A percentile compares a stretch with the other conserved stretches of the same genome.
These are phyloP conservation scores for Hyphodiscus sp. DNA, from an alignment of 2,329 filamentous ascomycete species.

Conservation along the genomic window DNA sequence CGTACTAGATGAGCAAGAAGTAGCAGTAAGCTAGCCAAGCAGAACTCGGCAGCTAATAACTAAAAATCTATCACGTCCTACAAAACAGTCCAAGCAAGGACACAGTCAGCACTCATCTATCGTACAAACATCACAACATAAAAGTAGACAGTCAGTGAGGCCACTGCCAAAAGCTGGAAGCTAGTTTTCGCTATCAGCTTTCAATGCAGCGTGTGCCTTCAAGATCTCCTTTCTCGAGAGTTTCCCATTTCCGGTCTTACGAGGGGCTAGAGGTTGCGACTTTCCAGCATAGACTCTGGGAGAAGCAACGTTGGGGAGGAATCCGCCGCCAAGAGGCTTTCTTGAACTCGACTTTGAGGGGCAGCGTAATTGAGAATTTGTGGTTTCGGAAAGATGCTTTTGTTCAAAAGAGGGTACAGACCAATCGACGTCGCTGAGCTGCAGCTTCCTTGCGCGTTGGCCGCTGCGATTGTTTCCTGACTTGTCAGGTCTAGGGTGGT, in stretches of 20 bases:
- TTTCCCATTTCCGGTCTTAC: background rate
- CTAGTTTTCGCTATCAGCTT: background rate
- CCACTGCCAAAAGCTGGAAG: background rate
- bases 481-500: conserved; percentile 29
- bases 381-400: background rate
- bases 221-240: background rate
- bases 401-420: conserved; percentile 42
- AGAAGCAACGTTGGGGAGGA: background rate
- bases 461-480: conserved; percentile 45
- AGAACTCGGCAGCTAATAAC: conserved; percentile 9
- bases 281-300: background rate
- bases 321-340: background rate
- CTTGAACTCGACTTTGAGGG: background rate
- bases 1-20: conserved; percentile 5
- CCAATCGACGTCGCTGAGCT: conserved; percentile 97
- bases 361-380: background rate
- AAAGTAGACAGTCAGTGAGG: background rate
- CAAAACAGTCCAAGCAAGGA: conserved; percentile 2
- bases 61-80: conserved; percentile 11
- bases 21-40: conserved; percentile 11
- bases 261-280: background rate
- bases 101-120: conserved; percentile 5
- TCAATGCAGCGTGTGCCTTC: background rate
- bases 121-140: background rate
- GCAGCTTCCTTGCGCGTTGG: conserved; percentile 82